phyloP scores from a whole-genome alignment of 2,329 filamentous ascomycete species.

The Penicillium expansum region DNA sequence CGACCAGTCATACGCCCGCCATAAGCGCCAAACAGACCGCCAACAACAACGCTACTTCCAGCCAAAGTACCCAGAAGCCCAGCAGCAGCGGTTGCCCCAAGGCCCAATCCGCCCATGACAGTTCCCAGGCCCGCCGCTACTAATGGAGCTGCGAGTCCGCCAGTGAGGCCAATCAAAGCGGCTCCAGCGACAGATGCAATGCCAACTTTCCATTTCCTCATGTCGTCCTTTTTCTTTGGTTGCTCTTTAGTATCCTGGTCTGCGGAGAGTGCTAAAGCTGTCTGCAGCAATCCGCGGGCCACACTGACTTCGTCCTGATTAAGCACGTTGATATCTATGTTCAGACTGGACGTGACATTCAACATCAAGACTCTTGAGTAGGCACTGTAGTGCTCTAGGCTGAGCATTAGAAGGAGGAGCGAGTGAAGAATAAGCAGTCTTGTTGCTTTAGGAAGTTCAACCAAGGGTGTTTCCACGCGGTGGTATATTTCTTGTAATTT shows the following conservation, averaged over 20 bases:
- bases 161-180: slow-evolving; percentile 78
- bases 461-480: slow-evolving; percentile 59
- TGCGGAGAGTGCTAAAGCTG: slow-evolving; percentile 73
- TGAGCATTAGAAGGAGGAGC: slow-evolving; percentile 69
- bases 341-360: slow-evolving; percentile 66
- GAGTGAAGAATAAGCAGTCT: slow-evolving; percentile 68
- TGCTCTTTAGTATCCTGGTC: slow-evolving; percentile 74
- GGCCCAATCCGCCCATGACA: slow-evolving; percentile 71
- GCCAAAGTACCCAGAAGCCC: slow-evolving; percentile 76
- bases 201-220: slow-evolving; percentile 75
- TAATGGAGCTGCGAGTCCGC: slow-evolving; percentile 73
- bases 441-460: slow-evolving; percentile 39
- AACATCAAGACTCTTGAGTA: slow-evolving; percentile 71
- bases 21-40: slow-evolving; percentile 88
- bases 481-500: slow-evolving; percentile 49
- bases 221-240: slow-evolving; percentile 62
- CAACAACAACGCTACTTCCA: slow-evolving; percentile 74
- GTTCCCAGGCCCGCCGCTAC: slow-evolving; percentile 76
- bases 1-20: slow-evolving; percentile 76
- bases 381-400: slow-evolving; percentile 72
- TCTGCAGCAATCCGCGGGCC: slow-evolving; percentile 69
- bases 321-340: slow-evolving; percentile 63
- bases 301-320: slow-evolving; percentile 72
- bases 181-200: slow-evolving; percentile 85
- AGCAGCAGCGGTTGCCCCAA: slow-evolving; percentile 71